Percentiles rank a stretch among this genome's conserved stretches.
phyloP scores from a whole-genome alignment of 768 basidiomycete species.

The Kwoniella pini region DNA sequence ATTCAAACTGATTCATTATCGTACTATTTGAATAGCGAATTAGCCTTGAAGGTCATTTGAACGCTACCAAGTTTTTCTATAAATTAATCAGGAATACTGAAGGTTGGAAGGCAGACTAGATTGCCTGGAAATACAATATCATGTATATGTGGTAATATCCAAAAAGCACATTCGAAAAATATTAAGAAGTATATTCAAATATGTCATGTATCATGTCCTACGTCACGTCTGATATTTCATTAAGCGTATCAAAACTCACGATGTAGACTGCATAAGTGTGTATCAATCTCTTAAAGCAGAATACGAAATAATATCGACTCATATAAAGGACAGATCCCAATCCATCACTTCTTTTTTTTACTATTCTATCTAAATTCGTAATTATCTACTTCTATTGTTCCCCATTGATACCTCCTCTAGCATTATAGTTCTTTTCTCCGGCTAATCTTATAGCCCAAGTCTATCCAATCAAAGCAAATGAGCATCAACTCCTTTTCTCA shows the following conservation, averaged over 20 bases:
- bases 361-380: neutral
- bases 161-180: neutral
- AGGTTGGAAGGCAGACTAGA: conserved; percentile 57
- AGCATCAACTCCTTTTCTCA: no score
- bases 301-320: no score
- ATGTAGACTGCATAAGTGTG: no score
- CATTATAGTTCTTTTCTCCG: conserved; percentile 18
- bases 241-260: no score
- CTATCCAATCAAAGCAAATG: neutral
- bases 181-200: neutral
- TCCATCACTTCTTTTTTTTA: no score
- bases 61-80: conserved; percentile 53
- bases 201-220: conserved; percentile 1
- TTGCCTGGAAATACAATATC: neutral
- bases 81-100: conserved; percentile 53
- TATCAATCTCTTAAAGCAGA: no score
- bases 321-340: no score
- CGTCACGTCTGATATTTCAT: neutral
- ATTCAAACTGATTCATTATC: neutral
- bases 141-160: no score
- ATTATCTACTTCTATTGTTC: neutral
- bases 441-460: conserved; percentile 34
- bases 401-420: neutral
- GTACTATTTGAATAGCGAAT: conserved; percentile 35
- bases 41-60: conserved; percentile 51